These are phyloP conservation scores for Priceomyces melissophilus DNA, from an alignment of 805 yeast species.

Conservation along the genomic window DNA sequence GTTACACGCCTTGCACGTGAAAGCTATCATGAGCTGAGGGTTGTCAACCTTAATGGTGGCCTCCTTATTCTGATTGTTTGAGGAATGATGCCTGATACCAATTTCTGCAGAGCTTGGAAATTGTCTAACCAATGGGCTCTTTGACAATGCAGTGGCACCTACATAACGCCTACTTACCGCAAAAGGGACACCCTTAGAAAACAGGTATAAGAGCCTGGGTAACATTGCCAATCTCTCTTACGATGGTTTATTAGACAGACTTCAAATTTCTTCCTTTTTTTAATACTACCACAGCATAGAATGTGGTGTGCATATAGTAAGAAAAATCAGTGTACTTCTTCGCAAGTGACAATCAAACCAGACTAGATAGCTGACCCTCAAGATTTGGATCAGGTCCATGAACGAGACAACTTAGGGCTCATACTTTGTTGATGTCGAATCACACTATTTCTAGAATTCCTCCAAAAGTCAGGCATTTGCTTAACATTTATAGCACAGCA, in stretches of 20 bases:
- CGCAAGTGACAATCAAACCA: not conserved
- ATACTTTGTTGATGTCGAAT: conserved; percentile 13
- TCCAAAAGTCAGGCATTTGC: conserved; percentile 13
- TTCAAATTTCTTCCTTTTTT: no score
- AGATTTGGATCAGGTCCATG: not conserved
- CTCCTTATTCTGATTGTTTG: conserved; percentile 3
- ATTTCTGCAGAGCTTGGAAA: no score
- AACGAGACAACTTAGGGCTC: not conserved
- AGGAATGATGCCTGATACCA: no score
- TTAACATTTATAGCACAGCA: conserved; percentile 17
- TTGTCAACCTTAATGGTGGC: conserved; percentile 54
- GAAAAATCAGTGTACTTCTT: no score
- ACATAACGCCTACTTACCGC: no score
- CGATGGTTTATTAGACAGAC: no score
- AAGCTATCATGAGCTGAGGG: conserved; percentile 82
- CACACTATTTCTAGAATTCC: conserved; percentile 21
- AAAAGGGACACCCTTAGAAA: no score
- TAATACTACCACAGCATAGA: no score
- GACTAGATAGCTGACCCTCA: not conserved
- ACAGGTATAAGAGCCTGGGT: no score
- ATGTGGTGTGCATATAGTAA: not conserved
- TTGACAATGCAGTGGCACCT: no score
- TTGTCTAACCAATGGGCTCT: no score
- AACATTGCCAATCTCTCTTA: no score
- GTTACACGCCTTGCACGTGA: conserved; percentile 86